Base-by-base conservation (phyloP, 768 basidiomycete species). In the Lactarius pseudohatsudake region DNA sequence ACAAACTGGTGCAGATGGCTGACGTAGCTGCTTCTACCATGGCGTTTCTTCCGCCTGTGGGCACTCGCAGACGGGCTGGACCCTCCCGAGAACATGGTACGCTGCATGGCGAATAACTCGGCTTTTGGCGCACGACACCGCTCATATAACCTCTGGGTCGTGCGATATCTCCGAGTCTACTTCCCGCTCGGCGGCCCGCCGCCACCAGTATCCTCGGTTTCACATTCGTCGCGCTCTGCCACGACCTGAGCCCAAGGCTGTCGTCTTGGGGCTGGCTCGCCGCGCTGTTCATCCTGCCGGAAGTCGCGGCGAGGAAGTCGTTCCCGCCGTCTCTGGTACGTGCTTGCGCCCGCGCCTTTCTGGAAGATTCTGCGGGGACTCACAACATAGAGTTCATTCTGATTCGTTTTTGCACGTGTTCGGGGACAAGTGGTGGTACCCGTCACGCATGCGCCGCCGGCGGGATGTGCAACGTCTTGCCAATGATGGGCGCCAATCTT, bases 101-200 rank as follows among this genome's bases (percentile, higher is more conserved):
- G 97, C n/a, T 98, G 97, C 73, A 90, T 98, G 88, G 91, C 87
- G 26, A 99, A 98, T 76, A 98, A 98, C 75, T 89, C 11, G 94
- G 94, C 0, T 98, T 99, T 77, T 98, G 97, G 94, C 69, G 89
- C 89, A 70, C 98, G 96, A 96, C 96, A 98, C 75, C 82, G 97
- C 9, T 93, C 91, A 68, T 98, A 95, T 77, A 99, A 98, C 73
- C 83, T 97, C 16, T 98, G 96, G 97, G 81, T 96, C 57, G 86
- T 94, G 43, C 81, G 96, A 92, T 94, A 76, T 2, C 92, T 98
- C 26, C 26, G 26, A 26, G 26, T 26, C 64, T 98, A 98, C 76
- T 80, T 98, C 18, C 96, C 97, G 0, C 79, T 98, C 18, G 96
- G 95, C 18, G 97, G 96, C 74, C 79, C 2, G 72, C 88, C 7